These are phyloP conservation scores for Circinella minor DNA, from an alignment of 371 early-diverging fungal genomes.

Conservation along the genomic window DNA sequence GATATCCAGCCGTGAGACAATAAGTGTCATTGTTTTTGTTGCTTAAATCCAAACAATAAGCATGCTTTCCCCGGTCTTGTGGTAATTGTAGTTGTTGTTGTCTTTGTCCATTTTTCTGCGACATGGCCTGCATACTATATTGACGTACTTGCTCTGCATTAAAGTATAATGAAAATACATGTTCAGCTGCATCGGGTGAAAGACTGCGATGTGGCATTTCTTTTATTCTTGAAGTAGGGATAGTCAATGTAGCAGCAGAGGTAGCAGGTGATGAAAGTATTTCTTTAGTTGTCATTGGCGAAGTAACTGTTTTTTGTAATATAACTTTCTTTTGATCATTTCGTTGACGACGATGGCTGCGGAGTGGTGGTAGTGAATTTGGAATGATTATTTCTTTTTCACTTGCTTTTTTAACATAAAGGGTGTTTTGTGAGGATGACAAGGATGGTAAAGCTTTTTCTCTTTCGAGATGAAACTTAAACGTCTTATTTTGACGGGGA, in stretches of 20 bases:
- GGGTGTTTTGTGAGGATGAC: too few relatives aligned
- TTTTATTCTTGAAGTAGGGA: not conserved
- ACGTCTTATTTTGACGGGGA: not conserved
- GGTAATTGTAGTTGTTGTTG: not conserved
- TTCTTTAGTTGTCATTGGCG: not conserved
- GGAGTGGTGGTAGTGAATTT: too few relatives aligned
- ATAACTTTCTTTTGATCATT: not conserved
- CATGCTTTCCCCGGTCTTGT: too few relatives aligned
- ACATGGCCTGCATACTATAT: not conserved
- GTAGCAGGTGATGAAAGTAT: not conserved
- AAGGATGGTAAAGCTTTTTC: conserved; percentile 6
- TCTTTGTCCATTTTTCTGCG: not conserved
- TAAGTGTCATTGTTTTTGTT: not conserved
- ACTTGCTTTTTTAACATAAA: too few relatives aligned
- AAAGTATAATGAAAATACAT: not conserved
- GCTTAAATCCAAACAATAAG: too few relatives aligned
- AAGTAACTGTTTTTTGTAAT: not conserved
- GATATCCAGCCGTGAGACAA: not conserved
- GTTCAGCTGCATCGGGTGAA: conserved; percentile 7
- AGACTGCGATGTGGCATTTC: conserved; percentile 10
- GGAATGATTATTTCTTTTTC: too few relatives aligned
- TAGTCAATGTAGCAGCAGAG: not conserved
- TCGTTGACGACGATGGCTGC: too few relatives aligned
- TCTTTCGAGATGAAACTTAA: conserved; percentile 12
- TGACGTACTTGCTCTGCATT: conserved; percentile 5